Evolutionary conservation across 148 eudicot species (phyloP).

Genomic region (Rhododendron mucronatum): DNA sequence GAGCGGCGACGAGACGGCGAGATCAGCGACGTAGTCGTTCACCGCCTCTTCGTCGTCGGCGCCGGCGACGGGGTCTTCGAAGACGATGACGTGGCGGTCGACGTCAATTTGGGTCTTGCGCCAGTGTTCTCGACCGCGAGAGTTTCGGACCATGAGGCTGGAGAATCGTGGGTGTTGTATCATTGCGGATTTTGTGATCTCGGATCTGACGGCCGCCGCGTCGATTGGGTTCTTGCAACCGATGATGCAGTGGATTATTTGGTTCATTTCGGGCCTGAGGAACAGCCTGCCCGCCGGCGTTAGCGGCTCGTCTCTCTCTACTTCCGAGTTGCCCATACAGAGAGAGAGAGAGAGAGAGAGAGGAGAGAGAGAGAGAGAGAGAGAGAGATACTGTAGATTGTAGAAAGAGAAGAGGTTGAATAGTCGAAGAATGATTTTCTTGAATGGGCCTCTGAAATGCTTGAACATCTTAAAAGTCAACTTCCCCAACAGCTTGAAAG

Average conservation of each 20-base stretch:
- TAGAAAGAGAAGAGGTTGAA: neutral
- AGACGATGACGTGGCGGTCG: constrained; percentile 54
- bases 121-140: constrained; percentile 44
- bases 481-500: no score
- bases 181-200: constrained; percentile 33
- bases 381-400: neutral
- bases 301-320: constrained; percentile 32
- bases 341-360: neutral
- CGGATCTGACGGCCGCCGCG: constrained; percentile 29
- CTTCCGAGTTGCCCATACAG: neutral
- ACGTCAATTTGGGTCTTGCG: constrained; percentile 34
- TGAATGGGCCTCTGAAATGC: no score
- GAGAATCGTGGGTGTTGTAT: constrained; percentile 66
- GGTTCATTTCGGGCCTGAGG: constrained; percentile 40
- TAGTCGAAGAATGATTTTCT: no score
- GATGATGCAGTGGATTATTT: constrained; percentile 47
- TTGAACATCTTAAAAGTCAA: neutral
- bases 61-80: constrained; percentile 13
- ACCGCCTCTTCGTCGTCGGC: constrained; percentile 26
- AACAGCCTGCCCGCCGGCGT: constrained; percentile 49
- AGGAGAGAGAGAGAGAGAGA: neutral
- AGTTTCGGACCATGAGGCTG: constrained; percentile 52
- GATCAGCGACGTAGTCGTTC: constrained; percentile 49
- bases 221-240: constrained; percentile 37
- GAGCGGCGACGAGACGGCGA: constrained; percentile 57